These are phyloP conservation scores for Chaetomium olivaceum DNA, from an alignment of 2,329 filamentous ascomycete genomes.

Conservation along the genomic window DNA sequence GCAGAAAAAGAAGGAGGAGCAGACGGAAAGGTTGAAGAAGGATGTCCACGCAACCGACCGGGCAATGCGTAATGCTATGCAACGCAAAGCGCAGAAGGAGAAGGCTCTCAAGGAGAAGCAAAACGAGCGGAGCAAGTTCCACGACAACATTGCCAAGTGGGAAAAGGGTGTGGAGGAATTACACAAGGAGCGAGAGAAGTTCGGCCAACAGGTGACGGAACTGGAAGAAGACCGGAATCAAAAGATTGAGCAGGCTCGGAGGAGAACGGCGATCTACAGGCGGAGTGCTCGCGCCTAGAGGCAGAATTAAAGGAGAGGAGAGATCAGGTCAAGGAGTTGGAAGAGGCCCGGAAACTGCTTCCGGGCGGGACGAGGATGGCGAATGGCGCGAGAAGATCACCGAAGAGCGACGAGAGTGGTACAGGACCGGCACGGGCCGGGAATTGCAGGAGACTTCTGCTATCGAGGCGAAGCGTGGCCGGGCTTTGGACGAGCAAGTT, in stretches of 20 bases:
- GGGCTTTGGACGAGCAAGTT: constrained; percentile 51
- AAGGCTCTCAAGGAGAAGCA: constrained; percentile 68
- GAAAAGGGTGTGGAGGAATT: constrained; percentile 63
- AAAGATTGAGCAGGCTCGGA: constrained; percentile 55
- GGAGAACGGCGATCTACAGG: constrained; percentile 62
- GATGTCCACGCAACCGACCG: constrained; percentile 79
- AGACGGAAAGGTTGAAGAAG: constrained; percentile 78
- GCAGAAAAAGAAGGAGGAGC: constrained; percentile 87
- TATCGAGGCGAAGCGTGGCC: constrained; percentile 49
- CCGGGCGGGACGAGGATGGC: constrained; percentile 62
- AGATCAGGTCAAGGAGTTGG: constrained; percentile 70
- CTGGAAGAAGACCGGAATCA: constrained; percentile 54
- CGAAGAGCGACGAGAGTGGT: constrained; percentile 58
- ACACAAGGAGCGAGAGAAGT: constrained; percentile 55
- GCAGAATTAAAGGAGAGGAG: constrained; percentile 71
- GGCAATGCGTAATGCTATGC: constrained; percentile 77
- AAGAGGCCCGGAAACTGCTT: constrained; percentile 66
- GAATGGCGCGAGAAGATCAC: constrained; percentile 54
- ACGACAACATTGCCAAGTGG: constrained; percentile 70
- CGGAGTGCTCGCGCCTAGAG: constrained; percentile 66
- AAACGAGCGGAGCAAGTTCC: constrained; percentile 66
- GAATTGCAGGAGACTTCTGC: constrained; percentile 54
- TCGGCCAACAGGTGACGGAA: constrained; percentile 54
- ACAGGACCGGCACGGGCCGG: constrained; percentile 50
- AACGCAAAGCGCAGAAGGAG: constrained; percentile 76